Evolutionary conservation across 2,329 filamentous ascomycete genomes (phyloP), one percentile per base, ranked within the genome.

Genomic region (Colletotrichum lentis): DNA sequence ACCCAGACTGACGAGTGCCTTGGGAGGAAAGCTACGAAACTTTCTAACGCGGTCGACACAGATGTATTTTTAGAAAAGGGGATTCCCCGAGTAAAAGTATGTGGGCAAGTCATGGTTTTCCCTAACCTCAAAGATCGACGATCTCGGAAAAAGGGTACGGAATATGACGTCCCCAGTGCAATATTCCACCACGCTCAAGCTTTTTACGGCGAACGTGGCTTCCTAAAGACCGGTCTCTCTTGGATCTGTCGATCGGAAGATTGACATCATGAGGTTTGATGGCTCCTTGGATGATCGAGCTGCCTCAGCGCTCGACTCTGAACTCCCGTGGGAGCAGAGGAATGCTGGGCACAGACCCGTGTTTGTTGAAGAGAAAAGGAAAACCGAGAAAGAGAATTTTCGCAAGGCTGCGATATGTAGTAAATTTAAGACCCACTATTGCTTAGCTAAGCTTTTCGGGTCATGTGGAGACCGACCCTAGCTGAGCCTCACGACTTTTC

Each of bases 201-300:
- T 85, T 84, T 80, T 82, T 74, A 82, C 78, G 81, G 86, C 89
- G 89, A 92, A 84, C 88, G 87, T 85, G 86, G 87, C 85, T 84
- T 82, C 82, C 80, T 80, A 80, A 83, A 82, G 79, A 63, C 84
- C 81, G 80, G 82, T 96, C 87, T 76, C 80, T 97, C 90, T 96
- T 80, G 92, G 90, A 96, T 90, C 92, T 96, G 94, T 97, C 93
- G 91, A 94, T 92, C 89, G 91, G 91, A 94, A 84, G 81, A 93
- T 91, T 89, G 86, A 91, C 90, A 94, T 88, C 91, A 93, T 89
- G 73, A 81, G 77, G 80, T 78, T 79, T 81, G 87, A 89, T 92
- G 91, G 89, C 90, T 94, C 91, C 91, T 93, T 80, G 77, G 77
- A 82, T 86, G 88, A 93, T 92, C 91, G 92, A 95, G 88, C 89